These are phyloP conservation scores for Salix caprea DNA, from an alignment of 345 rosid genomes.

Conservation along the genomic window DNA sequence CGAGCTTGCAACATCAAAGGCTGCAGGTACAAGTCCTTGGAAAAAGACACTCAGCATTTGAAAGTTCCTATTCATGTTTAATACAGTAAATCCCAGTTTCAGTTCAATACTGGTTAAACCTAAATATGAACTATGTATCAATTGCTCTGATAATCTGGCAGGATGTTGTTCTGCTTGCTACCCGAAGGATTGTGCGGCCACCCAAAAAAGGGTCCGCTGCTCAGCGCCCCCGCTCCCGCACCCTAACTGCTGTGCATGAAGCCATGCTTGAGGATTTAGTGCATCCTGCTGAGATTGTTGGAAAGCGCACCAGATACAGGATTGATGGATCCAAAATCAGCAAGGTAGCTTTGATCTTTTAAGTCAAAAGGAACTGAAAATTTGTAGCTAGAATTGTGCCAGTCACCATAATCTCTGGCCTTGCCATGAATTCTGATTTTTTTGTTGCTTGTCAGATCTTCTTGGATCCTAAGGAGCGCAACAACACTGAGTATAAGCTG, in stretches of 20 bases:
- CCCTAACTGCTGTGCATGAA: constrained; percentile 2
- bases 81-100: background rate
- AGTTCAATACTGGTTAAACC: background rate
- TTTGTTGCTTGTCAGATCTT: constrained; percentile 34
- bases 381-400: background rate
- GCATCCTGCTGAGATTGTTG: constrained; percentile 91
- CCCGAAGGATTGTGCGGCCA: constrained; percentile 46
- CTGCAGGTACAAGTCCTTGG: background rate
- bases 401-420: background rate
- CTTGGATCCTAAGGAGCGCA: constrained; percentile 65
- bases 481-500: constrained; percentile 67
- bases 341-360: constrained; percentile 39
- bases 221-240: constrained; percentile 65
- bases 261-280: constrained; percentile 61
- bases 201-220: constrained; percentile 94
- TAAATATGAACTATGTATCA: background rate
- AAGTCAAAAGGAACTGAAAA: background rate
- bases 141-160: background rate
- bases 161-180: constrained; percentile 5
- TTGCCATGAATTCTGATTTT: background rate
- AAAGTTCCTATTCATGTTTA: background rate
- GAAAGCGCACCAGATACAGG: constrained; percentile 68
- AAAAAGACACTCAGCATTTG: background rate
- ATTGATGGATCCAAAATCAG: constrained; percentile 79
- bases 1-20: background rate